Conservation (phyloP, 331 rosid genomes). For the Stylosanthes scabra region DNA sequence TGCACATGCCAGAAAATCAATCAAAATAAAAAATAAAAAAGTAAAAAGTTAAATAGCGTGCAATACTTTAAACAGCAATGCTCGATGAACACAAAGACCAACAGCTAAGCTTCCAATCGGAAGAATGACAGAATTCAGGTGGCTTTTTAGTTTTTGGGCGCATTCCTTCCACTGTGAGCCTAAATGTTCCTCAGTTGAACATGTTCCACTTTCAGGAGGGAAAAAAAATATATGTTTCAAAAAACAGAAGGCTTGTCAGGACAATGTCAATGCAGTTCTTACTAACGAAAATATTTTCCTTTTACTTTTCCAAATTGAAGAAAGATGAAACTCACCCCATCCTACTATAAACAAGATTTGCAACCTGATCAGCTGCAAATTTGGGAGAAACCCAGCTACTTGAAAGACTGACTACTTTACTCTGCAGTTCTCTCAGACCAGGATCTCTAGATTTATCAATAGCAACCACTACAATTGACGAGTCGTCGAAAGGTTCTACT, state of each 20-base stretch:
- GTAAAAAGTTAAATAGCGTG: slow-evolving; percentile 13
- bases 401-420: slow-evolving; percentile 45
- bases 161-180: slow-evolving; percentile 49
- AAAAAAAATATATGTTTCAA: not conserved
- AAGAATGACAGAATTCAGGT: slow-evolving; percentile 47
- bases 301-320: not conserved
- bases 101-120: slow-evolving; percentile 60
- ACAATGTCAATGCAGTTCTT: slow-evolving; percentile 15
- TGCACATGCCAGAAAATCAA: slow-evolving; percentile 23
- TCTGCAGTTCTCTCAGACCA: slow-evolving; percentile 54
- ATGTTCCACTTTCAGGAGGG: slow-evolving; percentile 50
- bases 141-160: slow-evolving; percentile 43
- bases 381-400: slow-evolving; percentile 43
- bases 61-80: slow-evolving; percentile 62
- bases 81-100: slow-evolving; percentile 67
- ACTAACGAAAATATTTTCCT: not conserved
- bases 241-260: slow-evolving; percentile 6
- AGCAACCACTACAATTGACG: slow-evolving; percentile 48
- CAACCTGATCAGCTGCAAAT: slow-evolving; percentile 50
- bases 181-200: slow-evolving; percentile 47
- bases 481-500: slow-evolving; percentile 48
- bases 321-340: slow-evolving; percentile 55
- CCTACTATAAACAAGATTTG: slow-evolving; percentile 51
- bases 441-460: slow-evolving; percentile 59
- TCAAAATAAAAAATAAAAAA: not conserved